These are phyloP conservation scores for Strobilomyces dryophilus DNA, from an alignment of 768 basidiomycete genomes.

Conservation along the genomic window DNA sequence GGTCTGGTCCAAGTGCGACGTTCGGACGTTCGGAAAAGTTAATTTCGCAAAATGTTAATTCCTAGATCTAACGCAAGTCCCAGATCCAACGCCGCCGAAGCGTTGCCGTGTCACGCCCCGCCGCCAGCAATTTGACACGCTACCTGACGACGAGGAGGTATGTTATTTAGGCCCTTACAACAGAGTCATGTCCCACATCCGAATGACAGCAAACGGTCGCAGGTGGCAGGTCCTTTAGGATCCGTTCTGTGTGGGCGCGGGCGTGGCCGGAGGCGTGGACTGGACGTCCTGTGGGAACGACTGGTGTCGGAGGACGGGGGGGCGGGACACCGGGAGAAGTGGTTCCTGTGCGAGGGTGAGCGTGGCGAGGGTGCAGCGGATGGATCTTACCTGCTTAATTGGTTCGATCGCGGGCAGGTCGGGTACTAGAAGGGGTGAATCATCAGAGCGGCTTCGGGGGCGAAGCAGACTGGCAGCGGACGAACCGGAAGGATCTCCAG, in stretches of 20 bases:
- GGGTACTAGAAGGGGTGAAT: slow-evolving; percentile 3
- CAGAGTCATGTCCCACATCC: too few relatives aligned
- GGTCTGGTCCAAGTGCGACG: too few relatives aligned
- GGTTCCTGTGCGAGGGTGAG: slow-evolving; percentile 12
- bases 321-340: slow-evolving; percentile 6
- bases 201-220: too few relatives aligned
- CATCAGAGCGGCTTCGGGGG: neutral
- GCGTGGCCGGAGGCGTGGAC: slow-evolving; percentile 9
- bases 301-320: slow-evolving; percentile 25
- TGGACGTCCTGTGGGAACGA: slow-evolving; percentile 27
- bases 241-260: slow-evolving; percentile 17
- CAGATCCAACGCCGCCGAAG: too few relatives aligned
- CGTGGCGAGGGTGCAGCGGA: neutral
- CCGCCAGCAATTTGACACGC: too few relatives aligned
- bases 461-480: slow-evolving; percentile 6
- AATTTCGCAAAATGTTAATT: too few relatives aligned
- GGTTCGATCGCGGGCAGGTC: slow-evolving; percentile 7
- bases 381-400: slow-evolving; percentile 12
- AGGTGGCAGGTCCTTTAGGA: too few relatives aligned
- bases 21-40: too few relatives aligned
- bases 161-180: too few relatives aligned
- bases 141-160: too few relatives aligned
- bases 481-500: slow-evolving; percentile 31
- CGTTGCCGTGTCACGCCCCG: too few relatives aligned
- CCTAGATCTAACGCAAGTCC: too few relatives aligned